Percentiles rank a stretch among this genome's conserved stretches.
Evolutionary conservation across 345 rosid genomes (phyloP).

Genomic region (Durio zibethinus): DNA sequence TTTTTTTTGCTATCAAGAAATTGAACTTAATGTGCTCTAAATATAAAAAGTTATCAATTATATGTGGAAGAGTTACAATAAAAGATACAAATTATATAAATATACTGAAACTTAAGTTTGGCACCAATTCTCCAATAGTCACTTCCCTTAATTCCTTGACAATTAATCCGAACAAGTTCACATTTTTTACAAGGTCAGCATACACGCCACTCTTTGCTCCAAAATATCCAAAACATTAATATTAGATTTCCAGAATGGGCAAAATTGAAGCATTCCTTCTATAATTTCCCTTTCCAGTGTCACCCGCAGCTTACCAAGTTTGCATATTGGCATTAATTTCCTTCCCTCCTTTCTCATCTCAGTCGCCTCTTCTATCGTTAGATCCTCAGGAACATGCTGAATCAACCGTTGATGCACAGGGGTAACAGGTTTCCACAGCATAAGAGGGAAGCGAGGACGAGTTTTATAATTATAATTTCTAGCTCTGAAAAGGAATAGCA

Average conservation of each 20-base stretch:
- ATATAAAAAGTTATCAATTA: not conserved
- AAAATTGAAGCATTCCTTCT: not conserved
- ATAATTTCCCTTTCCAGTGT: not conserved
- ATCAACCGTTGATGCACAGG: slow-evolving; percentile 83
- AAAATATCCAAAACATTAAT: slow-evolving; percentile 17
- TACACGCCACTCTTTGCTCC: slow-evolving; percentile 87
- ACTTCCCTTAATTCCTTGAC: slow-evolving; percentile 74
- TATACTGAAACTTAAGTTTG: slow-evolving; percentile 70
- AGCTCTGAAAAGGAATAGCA: slow-evolving; percentile 76
- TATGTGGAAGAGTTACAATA: not conserved
- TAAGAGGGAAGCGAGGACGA: slow-evolving; percentile 80
- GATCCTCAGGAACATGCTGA: slow-evolving; percentile 63
- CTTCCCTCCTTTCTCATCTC: slow-evolving; percentile 86
- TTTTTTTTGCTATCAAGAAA: not conserved
- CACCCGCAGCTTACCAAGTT: slow-evolving; percentile 50
- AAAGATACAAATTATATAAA: not conserved
- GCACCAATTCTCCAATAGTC: slow-evolving; percentile 86
- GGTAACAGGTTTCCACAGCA: slow-evolving; percentile 86
- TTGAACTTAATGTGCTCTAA: not conserved
- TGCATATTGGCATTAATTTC: slow-evolving; percentile 67
- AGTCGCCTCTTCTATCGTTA: slow-evolving; percentile 59
- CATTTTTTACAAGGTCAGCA: slow-evolving; percentile 58
- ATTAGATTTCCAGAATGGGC: not conserved
- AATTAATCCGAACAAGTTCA: slow-evolving; percentile 74
- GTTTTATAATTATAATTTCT: slow-evolving; percentile 84